These are phyloP conservation scores for Termitomyces sp. DNA, from an alignment of 768 basidiomycete species.

Conservation along the genomic window DNA sequence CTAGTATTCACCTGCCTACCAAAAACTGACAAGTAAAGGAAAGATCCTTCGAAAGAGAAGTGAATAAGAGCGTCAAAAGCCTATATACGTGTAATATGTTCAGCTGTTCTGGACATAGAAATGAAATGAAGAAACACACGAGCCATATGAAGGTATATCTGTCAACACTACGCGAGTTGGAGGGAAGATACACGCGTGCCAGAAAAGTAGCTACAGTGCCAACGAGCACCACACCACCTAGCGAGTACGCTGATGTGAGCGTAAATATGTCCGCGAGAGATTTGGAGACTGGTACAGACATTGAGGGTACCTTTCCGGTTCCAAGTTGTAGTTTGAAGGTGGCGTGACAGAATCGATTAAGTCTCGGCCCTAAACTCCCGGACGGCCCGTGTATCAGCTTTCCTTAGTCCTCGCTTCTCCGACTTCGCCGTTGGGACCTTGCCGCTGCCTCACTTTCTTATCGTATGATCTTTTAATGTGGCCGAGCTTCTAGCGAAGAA, in stretches of 20 bases:
- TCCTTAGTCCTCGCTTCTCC: not conserved
- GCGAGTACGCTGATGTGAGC: slow-evolving; percentile 58
- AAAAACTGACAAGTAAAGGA: slow-evolving; percentile 74
- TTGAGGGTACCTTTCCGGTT: not conserved
- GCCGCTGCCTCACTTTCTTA: not conserved
- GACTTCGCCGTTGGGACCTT: not conserved
- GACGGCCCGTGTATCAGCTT: not conserved
- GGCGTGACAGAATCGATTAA: not conserved
- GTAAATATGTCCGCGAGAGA: slow-evolving; percentile 39
- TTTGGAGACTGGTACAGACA: slow-evolving; percentile 3
- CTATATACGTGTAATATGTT: slow-evolving; percentile 29
- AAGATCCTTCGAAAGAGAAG: slow-evolving; percentile 76
- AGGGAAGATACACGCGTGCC: slow-evolving; percentile 57
- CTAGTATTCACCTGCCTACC: slow-evolving; percentile 71
- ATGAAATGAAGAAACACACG: slow-evolving; percentile 34
- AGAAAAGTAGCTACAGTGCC: slow-evolving; percentile 50
- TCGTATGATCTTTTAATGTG: not conserved
- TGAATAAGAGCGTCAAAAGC: slow-evolving; percentile 81
- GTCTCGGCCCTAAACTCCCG: not conserved
- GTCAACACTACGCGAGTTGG: slow-evolving; percentile 62
- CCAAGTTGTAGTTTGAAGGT: not conserved
- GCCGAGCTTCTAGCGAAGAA: not conserved
- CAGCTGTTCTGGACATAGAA: not conserved
- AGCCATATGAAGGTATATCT: slow-evolving; percentile 76
- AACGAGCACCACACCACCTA: slow-evolving; percentile 54